Percentiles rank a stretch among this genome's conserved stretches.
Conservation (phyloP, 805 yeast genomes). For the Lipomyces chichibuensis region DNA sequence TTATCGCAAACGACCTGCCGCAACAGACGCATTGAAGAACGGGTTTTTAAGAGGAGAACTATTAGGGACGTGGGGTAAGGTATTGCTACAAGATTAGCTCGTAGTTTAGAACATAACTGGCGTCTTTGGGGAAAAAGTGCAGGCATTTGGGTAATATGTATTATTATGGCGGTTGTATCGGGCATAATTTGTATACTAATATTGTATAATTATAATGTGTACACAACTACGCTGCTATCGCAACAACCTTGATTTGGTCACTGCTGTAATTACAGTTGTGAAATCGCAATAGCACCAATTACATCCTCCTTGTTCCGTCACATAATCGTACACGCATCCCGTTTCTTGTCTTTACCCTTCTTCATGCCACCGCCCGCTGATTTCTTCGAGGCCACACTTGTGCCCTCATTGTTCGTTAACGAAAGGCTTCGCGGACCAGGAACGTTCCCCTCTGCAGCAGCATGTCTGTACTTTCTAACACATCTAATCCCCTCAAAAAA, state of each 20-base stretch:
- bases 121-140: not conserved
- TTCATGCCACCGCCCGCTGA: not conserved
- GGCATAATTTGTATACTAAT: not conserved
- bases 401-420: not conserved
- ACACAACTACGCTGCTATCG: not conserved
- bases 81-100: constrained; percentile 8
- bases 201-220: not conserved
- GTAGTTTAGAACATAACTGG: not conserved
- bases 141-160: not conserved
- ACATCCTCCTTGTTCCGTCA: not conserved
- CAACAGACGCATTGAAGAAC: constrained; percentile 27
- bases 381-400: not conserved
- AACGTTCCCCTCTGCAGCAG: not conserved
- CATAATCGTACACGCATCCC: constrained; percentile 3
- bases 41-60: constrained; percentile 25
- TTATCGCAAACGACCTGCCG: constrained; percentile 17
- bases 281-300: not conserved
- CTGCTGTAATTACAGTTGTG: not conserved
- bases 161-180: not conserved
- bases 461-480: constrained; percentile 2
- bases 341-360: constrained; percentile 1
- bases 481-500: constrained; percentile 63
- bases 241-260: not conserved
- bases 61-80: constrained; percentile 32
- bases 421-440: not conserved